phyloP scores from a whole-genome alignment of 495 filamentous ascomycete genomes.

The Talaromyces wortmannii region DNA sequence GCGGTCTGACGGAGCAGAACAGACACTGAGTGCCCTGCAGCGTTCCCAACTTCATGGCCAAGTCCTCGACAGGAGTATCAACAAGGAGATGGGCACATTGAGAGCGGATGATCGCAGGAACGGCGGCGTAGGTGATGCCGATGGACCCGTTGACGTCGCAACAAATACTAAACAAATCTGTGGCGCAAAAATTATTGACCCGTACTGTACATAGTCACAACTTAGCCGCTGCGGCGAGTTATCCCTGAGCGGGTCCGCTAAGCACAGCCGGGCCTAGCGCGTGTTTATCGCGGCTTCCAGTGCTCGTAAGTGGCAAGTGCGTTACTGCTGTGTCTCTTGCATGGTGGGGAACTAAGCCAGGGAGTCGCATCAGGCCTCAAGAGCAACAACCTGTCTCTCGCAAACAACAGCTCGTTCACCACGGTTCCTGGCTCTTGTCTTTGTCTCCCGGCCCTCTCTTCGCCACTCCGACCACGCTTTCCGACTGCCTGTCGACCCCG shows the following conservation, averaged over 20 bases:
- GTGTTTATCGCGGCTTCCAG: neutral
- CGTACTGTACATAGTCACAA: too few relatives aligned
- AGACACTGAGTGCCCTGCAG: slow-evolving; percentile 27
- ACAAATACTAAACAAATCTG: too few relatives aligned
- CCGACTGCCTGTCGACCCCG: neutral
- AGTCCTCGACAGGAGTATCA: neutral
- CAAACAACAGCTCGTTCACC: neutral
- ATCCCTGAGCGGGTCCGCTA: neutral
- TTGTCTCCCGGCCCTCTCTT: neutral
- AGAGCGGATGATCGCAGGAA: too few relatives aligned
- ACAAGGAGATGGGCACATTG: too few relatives aligned
- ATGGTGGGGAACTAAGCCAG: neutral
- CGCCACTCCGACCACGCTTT: neutral
- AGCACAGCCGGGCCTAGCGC: neutral
- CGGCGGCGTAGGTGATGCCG: too few relatives aligned
- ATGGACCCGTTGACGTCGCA: too few relatives aligned
- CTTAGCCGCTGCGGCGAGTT: neutral
- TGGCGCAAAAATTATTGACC: too few relatives aligned
- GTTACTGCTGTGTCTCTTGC: neutral
- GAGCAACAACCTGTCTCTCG: too few relatives aligned
- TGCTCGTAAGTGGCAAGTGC: too few relatives aligned
- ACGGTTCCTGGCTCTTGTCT: neutral
- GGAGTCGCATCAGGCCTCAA: neutral
- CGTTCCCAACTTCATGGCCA: slow-evolving; percentile 34
- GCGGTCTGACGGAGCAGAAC: slow-evolving; percentile 22